Evolutionary conservation across 73 alveolate species (phyloP).

Genomic region (Symbiodinium natans): DNA sequence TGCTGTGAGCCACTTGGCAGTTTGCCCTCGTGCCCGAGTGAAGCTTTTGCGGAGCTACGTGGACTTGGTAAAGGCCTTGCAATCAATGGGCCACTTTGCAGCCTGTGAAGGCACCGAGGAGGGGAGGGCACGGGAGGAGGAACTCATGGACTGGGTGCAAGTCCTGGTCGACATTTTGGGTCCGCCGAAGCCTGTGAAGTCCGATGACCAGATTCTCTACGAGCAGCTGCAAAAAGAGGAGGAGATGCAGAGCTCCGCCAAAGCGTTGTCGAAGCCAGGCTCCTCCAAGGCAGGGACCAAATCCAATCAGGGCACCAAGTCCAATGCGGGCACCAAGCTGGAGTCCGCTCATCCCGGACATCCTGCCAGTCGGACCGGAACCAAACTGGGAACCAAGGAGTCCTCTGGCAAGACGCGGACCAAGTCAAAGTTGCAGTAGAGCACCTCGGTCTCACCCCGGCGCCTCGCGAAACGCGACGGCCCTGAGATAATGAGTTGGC

Average conservation of each 20-base stretch:
- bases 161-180: constrained; percentile 70
- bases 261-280: neutral
- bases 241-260: neutral
- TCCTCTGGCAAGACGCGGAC: neutral
- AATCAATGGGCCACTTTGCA: constrained; percentile 72
- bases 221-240: constrained; percentile 39
- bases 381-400: constrained; percentile 75
- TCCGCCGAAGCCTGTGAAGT: constrained; percentile 67
- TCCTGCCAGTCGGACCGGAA: constrained; percentile 30
- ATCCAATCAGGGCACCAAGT: constrained; percentile 49
- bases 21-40: constrained; percentile 52
- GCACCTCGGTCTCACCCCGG: neutral
- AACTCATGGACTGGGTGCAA: constrained; percentile 88
- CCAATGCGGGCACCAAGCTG: constrained; percentile 77
- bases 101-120: constrained; percentile 78
- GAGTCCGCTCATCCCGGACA: neutral
- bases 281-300: constrained; percentile 81
- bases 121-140: constrained; percentile 31
- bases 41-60: constrained; percentile 5
- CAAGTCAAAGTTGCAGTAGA: neutral
- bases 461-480: neutral
- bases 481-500: neutral
- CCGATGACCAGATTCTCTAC: constrained; percentile 51
- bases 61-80: constrained; percentile 27
- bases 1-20: constrained; percentile 81